Evolutionary conservation across 495 filamentous ascomycete species (phyloP).

Genomic region (Aspergillus carlsbadensis): DNA sequence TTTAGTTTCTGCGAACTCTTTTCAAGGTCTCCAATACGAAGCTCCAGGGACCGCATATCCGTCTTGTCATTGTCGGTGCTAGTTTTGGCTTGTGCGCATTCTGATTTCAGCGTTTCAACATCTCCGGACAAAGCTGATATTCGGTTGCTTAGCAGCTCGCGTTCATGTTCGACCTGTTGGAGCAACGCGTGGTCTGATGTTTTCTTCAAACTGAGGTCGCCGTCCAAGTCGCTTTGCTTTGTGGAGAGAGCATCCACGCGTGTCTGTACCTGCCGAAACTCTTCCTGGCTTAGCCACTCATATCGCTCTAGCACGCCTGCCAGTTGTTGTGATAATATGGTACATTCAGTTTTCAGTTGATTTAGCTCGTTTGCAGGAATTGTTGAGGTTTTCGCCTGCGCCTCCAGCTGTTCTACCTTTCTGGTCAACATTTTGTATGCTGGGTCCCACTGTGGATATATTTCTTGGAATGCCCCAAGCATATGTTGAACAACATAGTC

Average conservation of each 20-base stretch:
- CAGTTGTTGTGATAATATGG: conserved; percentile 8
- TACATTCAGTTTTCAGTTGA: conserved; percentile 4
- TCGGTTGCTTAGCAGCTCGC: neutral
- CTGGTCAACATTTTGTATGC: neutral
- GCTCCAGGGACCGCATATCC: neutral
- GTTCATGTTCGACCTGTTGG: neutral
- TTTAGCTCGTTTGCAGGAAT: conserved; percentile 8
- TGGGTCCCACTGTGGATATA: conserved; percentile 26
- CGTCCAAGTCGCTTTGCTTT: neutral
- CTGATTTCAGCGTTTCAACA: neutral
- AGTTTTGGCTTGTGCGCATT: neutral
- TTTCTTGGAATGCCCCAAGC: conserved; percentile 35
- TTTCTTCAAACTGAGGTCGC: neutral
- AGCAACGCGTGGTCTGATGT: neutral
- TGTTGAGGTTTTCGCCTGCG: neutral
- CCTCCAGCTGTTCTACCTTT: conserved; percentile 6
- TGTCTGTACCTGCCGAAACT: neutral
- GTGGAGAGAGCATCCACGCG: neutral
- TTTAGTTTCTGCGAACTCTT: neutral
- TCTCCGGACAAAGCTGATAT: neutral
- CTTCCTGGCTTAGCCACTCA: conserved; percentile 2
- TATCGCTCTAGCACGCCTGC: neutral
- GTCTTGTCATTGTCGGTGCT: neutral
- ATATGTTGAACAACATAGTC: conserved; percentile 34
- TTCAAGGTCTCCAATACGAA: neutral